Base-by-base conservation (phyloP, 2,329 filamentous ascomycete genomes). In the Fusarium praegraminearum region DNA sequence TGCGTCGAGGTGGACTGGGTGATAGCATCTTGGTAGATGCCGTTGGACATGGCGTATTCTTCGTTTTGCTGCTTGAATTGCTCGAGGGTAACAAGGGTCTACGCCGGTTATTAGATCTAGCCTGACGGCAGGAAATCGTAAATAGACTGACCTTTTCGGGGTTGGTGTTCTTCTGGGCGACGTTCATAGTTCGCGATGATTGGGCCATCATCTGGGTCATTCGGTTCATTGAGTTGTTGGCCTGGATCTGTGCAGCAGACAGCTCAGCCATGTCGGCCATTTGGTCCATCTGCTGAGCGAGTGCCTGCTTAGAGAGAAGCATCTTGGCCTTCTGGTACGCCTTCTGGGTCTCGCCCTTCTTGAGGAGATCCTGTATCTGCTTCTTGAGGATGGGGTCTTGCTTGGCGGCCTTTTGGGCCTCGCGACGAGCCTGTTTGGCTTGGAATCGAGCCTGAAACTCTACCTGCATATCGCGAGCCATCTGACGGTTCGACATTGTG, bases 1-100 rank as follows among this genome's bases (percentile, higher is more conserved):
- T 92, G 78, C 83, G 91, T 75, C 80, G 92, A 78, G 2, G 93
- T 97, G 38, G 91, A 91, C 65, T 91, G 90, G 24, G 88, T 89
- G 67, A 94, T 95, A 63, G 93, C 92, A 76, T 94, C 93, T 80
- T 95, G 93, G 80, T 96, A 96, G 80, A 94, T 93, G 72, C 90
- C 86, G 78, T 88, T 89, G 77, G 83, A 85, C 81, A 89, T 87
- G 78, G 86, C 85, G 78, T 89, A 89, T 73, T 89, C 87, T 77
- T 89, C 87, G 79, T 88, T 89, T 75, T 89, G 87, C 67, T 84
- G 80, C 77, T 85, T 86, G 83, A 87, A 88, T 74, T 88, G 85
- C 75, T 89, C 87, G 70, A 89, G 83, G 10, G 87, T 87, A 50
- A 86, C 80, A 69, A 89, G 85, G 56, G 87, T 89, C 82, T 85